Evolutionary conservation across 2,329 filamentous ascomycete genomes (phyloP), one percentile per base, ranked within the genome.

Genomic region (Aspergillus bombycis): DNA sequence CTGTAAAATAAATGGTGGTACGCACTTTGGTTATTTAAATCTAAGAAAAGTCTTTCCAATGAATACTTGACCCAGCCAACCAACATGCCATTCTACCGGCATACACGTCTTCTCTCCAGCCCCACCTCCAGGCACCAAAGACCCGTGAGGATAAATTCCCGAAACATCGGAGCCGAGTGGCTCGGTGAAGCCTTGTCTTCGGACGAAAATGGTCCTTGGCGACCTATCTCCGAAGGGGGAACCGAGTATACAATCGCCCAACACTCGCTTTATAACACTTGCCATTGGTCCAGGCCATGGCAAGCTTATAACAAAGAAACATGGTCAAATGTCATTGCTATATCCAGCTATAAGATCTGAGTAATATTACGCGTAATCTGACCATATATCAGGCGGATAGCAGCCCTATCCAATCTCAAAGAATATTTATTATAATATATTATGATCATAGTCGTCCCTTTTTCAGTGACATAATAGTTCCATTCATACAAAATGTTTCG

Each of bases 401-500:
- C 36, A 41, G 38, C 16, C 36, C 7, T 41, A 28, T 28, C 26
- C 26, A 28, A 4, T 28, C 26, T 28, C n/a, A n/a, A n/a, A n/a
- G n/a, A n/a, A n/a, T n/a, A n/a, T n/a, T n/a, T n/a, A n/a, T n/a
- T n/a, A n/a, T n/a, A n/a, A n/a, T 28, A 28, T 28, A 28, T 28
- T 28, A 3, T 28, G 4, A 5, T 28, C 5, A 28, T 28, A 3
- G 26, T 28, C 5, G 26, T 28, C 26, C 4, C 26, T 28, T 28
- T 5, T 28, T 28, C 26, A 28, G 26, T 5, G 26, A 5, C 26
- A 28, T 2, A 28, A 28, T 28, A 28, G 5, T 28, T 28, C 26
- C 26, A 28, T 28, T 28, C 5, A 28, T 28, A 28, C 26, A 28
- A 28, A 28, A 41, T 78, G 75, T 32, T 77, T n/a, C 74, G 73